A percentile compares a stretch with the other conserved stretches of the same genome.
phyloP scores from a whole-genome alignment of 441 rosid species.

The Brassica balearica region DNA sequence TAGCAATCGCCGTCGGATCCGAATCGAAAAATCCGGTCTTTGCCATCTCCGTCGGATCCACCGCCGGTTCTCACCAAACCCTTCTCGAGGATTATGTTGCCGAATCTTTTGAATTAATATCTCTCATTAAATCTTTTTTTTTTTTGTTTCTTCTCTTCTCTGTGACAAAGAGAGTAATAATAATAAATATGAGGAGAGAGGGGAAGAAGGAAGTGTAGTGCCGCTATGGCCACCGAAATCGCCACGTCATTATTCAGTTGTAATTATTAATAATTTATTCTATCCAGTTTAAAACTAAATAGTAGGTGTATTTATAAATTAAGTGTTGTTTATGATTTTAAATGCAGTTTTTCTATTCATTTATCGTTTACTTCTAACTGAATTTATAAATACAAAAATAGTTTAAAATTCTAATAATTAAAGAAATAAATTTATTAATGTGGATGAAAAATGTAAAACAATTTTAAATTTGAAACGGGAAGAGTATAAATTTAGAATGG shows the following conservation, averaged over 20 bases:
- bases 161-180: conserved; percentile 6
- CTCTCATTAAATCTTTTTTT: neutral
- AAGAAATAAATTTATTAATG: too few species aligned
- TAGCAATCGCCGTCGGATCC: conserved; percentile 68
- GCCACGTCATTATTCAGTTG: conserved; percentile 36
- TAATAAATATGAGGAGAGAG: conserved; percentile 20
- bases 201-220: conserved; percentile 23
- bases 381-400: too few species aligned
- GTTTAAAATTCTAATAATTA: neutral
- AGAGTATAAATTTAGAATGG: too few species aligned
- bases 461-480: too few species aligned
- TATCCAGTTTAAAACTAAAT: too few species aligned
- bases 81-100: neutral
- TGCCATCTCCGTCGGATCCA: conserved; percentile 63
- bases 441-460: too few species aligned
- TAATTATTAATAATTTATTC: neutral
- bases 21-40: conserved; percentile 69
- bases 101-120: conserved; percentile 44
- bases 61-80: conserved; percentile 28
- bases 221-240: conserved; percentile 37
- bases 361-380: too few species aligned
- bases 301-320: too few species aligned
- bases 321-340: too few species aligned
- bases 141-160: neutral
- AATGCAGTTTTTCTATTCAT: too few species aligned